Conservation (phyloP, 164 flowering plant species). For the Akebia trifoliata region DNA sequence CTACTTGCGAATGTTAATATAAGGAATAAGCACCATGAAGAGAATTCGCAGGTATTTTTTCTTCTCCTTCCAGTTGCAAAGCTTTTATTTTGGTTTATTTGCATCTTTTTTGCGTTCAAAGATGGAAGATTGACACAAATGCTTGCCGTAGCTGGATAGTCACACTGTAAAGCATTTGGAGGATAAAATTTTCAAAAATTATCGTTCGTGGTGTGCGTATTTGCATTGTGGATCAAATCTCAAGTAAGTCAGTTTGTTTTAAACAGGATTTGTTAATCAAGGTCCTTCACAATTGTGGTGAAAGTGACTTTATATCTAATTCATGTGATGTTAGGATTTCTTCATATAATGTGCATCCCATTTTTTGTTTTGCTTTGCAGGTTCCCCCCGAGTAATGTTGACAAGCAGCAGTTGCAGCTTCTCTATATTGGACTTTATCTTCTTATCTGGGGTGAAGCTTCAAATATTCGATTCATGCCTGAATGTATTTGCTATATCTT, state of each 20-base stretch:
- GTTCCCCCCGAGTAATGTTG: slow-evolving; percentile 41
- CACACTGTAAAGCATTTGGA: slow-evolving; percentile 44
- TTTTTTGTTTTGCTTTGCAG: slow-evolving; percentile 29
- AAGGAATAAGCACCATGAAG: slow-evolving; percentile 38
- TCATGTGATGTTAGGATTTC: not conserved
- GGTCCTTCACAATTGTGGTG: not conserved
- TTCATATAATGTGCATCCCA: no score
- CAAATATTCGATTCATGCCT: slow-evolving; percentile 97
- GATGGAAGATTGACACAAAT: slow-evolving; percentile 7
- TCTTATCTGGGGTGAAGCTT: slow-evolving; percentile 99
- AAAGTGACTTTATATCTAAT: not conserved
- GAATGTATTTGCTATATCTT: slow-evolving; percentile 97
- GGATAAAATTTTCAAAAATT: slow-evolving; percentile 76
- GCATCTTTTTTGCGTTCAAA: not conserved
- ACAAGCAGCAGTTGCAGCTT: slow-evolving; percentile 65
- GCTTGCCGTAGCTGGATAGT: slow-evolving; percentile 47
- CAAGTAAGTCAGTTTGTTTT: slow-evolving; percentile 38
- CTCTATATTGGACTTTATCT: slow-evolving; percentile 89
- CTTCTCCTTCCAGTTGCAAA: not conserved
- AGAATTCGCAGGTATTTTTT: slow-evolving; percentile 39
- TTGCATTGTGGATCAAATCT: slow-evolving; percentile 50
- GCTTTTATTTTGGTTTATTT: slow-evolving; percentile 2
- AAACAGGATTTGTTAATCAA: not conserved
- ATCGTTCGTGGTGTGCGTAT: slow-evolving; percentile 84
- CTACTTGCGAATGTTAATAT: slow-evolving; percentile 81